Evolutionary conservation across 352 stramenopile species (phyloP).

Genomic region (Blastocystis sp.): DNA sequence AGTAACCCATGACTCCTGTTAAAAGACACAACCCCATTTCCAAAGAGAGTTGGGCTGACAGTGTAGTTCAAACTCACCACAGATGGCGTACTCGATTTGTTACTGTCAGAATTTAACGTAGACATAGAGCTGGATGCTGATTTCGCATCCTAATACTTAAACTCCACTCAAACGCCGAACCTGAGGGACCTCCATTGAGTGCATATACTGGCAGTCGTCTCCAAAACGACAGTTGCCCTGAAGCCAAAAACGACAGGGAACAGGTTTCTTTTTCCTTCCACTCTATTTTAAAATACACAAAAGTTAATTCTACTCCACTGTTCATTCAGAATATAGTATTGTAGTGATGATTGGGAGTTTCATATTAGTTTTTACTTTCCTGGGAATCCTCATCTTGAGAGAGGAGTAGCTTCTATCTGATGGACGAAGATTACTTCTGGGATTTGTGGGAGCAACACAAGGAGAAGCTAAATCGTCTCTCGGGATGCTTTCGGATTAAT

Average conservation of each 20-base stretch:
- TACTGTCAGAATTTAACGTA: neutral
- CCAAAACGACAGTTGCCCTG: slow-evolving; percentile 44
- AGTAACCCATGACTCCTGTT: slow-evolving; percentile 13
- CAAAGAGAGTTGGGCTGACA: slow-evolving; percentile 34
- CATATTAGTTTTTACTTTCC: neutral
- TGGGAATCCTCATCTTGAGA: neutral
- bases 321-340: neutral
- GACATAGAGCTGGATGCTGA: neutral
- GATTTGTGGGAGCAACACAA: slow-evolving; percentile 51
- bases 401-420: neutral
- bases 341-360: neutral
- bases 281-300: neutral
- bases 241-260: slow-evolving; percentile 56
- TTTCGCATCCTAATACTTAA: neutral
- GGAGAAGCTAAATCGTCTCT: neutral
- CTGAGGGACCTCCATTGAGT: neutral
- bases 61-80: neutral
- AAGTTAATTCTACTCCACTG: neutral
- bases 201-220: slow-evolving; percentile 52
- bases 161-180: neutral
- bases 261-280: slow-evolving; percentile 24
- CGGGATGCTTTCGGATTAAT: slow-evolving; percentile 36
- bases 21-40: slow-evolving; percentile 45
- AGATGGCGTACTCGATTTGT: neutral
- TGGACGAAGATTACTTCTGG: slow-evolving; percentile 49